Percentiles rank a stretch among this genome's conserved stretches.
Conservation (phyloP, 2,329 filamentous ascomycete genomes). For the Cercospora sp. region DNA sequence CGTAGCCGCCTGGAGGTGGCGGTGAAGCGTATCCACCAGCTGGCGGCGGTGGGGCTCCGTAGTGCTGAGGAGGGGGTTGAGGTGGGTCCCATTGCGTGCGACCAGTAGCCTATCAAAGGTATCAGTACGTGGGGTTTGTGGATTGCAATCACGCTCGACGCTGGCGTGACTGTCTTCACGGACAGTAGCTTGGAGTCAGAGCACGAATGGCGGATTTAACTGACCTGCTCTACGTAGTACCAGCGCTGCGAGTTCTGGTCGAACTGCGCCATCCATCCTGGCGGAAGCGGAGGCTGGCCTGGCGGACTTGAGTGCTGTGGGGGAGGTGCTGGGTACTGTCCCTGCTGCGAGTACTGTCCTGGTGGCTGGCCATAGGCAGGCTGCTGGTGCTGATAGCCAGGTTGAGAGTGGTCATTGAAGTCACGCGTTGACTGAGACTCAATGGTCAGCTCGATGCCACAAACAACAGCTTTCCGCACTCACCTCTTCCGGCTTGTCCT, state of each 20-base stretch:
- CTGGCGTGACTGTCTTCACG: neutral
- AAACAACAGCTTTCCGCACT: constrained; percentile 1
- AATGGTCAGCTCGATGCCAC: neutral
- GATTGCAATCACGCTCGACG: neutral
- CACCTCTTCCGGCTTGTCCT: constrained; percentile 16
- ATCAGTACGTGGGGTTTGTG: neutral
- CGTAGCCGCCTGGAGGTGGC: constrained; percentile 11
- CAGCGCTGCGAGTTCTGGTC: constrained; percentile 62
- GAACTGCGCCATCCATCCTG: constrained; percentile 64
- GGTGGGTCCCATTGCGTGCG: constrained; percentile 66
- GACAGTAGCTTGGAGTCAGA: neutral
- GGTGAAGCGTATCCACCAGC: constrained; percentile 22
- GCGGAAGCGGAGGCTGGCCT: constrained; percentile 53
- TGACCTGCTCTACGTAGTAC: constrained; percentile 61
- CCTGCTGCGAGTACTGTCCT: constrained; percentile 32
- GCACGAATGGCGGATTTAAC: neutral
- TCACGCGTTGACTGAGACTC: constrained; percentile 2
- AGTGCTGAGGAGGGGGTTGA: constrained; percentile 28
- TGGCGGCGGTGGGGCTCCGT: constrained; percentile 24
- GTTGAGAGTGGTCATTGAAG: constrained; percentile 18
- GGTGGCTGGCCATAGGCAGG: constrained; percentile 33
- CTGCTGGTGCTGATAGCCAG: constrained; percentile 22
- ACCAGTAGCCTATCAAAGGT: constrained; percentile 49
- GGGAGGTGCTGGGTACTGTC: constrained; percentile 23
- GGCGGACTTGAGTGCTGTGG: constrained; percentile 24